Evolutionary conservation across 495 filamentous ascomycete species (phyloP).

Genomic region (Thermothielavioides terrestris): DNA sequence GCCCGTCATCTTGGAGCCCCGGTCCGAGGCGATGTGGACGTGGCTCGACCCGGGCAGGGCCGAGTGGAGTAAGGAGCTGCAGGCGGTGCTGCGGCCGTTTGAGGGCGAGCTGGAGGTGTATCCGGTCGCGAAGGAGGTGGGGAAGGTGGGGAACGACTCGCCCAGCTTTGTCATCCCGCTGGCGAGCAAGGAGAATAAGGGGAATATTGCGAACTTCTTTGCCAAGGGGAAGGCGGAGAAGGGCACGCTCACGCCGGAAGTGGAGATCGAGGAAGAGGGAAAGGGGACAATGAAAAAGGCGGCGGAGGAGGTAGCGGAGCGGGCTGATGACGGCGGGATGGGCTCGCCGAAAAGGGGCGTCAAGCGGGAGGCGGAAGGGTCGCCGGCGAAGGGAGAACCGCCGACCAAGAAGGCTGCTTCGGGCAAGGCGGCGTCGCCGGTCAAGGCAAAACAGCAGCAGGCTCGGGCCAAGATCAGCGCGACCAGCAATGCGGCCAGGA

Average conservation of each 20-base stretch:
- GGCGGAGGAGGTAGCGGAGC: constrained; percentile 5
- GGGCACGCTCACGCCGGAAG: constrained; percentile 17
- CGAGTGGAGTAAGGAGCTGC: constrained; percentile 72
- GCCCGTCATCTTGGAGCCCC: constrained; percentile 83
- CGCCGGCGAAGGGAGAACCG: constrained; percentile 31
- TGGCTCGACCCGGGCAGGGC: constrained; percentile 72
- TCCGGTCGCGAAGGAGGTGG: constrained; percentile 78
- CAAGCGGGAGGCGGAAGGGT: constrained; percentile 50
- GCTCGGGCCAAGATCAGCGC: constrained; percentile 32
- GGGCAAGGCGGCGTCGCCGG: constrained; percentile 19
- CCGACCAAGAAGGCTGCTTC: constrained; percentile 36
- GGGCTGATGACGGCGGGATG: constrained; percentile 5
- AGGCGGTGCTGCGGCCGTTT: constrained; percentile 67
- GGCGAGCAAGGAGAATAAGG: constrained; percentile 75
- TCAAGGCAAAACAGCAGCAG: constrained; percentile 9
- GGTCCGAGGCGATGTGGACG: constrained; percentile 54
- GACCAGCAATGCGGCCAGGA: constrained; percentile 36
- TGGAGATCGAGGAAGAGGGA: constrained; percentile 20
- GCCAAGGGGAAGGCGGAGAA: constrained; percentile 36
- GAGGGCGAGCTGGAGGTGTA: constrained; percentile 76
- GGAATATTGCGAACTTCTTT: constrained; percentile 91
- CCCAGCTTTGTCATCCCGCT: constrained; percentile 74
- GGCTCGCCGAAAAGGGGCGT: constrained; percentile 26
- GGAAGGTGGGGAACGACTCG: constrained; percentile 91
- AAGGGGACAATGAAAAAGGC: background rate